phyloP scores from a whole-genome alignment of 768 basidiomycete species.

The Tulasnella sp. region DNA sequence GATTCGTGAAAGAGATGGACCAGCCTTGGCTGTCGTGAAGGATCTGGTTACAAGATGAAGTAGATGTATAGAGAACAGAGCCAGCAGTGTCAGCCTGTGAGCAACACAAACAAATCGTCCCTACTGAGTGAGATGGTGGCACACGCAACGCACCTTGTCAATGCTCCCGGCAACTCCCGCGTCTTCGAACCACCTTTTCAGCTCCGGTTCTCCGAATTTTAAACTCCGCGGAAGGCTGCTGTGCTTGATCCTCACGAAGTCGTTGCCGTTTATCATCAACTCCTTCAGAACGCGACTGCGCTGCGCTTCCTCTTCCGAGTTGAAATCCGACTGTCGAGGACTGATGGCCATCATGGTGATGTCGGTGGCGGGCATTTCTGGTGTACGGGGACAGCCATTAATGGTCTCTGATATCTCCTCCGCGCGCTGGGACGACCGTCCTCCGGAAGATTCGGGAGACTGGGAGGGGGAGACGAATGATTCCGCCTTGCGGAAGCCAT shows the following conservation, averaged over 20 bases:
- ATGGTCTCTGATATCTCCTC: constrained; percentile 27
- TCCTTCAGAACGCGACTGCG: constrained; percentile 47
- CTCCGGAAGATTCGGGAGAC: background rate
- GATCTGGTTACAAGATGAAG: constrained; percentile 52
- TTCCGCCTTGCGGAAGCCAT: background rate
- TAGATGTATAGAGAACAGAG: constrained; percentile 10
- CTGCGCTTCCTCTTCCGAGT: background rate
- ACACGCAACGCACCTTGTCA: constrained; percentile 60
- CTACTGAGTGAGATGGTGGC: background rate
- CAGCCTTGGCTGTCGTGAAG: constrained; percentile 70
- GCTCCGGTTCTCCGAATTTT: constrained; percentile 18
- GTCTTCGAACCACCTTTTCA: constrained; percentile 3
- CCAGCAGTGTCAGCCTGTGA: background rate
- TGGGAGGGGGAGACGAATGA: background rate
- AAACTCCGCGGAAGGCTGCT: constrained; percentile 48
- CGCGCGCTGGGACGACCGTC: constrained; percentile 1
- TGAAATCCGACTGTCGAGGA: background rate
- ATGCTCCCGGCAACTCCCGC: constrained; percentile 44
- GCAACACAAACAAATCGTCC: background rate
- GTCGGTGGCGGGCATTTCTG: background rate
- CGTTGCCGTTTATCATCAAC: constrained; percentile 64
- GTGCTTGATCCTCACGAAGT: constrained; percentile 65
- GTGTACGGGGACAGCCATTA: background rate
- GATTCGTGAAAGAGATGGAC: constrained; percentile 77
- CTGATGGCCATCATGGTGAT: background rate